Conservation (phyloP, 2,329 filamentous ascomycete species). For the Fusarium sp. region DNA sequence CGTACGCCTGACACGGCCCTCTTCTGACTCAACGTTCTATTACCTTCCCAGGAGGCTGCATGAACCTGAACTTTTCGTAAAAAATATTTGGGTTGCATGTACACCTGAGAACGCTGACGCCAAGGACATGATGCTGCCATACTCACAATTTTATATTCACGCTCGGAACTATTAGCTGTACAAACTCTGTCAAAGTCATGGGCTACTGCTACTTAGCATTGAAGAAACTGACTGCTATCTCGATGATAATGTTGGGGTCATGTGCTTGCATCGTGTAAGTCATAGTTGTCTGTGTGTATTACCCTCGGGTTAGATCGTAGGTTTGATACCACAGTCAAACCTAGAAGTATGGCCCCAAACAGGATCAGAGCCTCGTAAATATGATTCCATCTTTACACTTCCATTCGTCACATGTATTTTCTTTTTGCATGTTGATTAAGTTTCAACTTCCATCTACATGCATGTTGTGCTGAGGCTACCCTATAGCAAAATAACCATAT, state of each 20-base stretch:
- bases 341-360: background rate
- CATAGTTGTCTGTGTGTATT: background rate
- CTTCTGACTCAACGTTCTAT: background rate
- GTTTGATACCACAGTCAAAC: background rate
- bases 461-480: background rate
- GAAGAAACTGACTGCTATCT: background rate
- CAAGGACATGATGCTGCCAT: background rate
- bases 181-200: background rate
- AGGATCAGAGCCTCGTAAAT: background rate
- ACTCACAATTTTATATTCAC: background rate
- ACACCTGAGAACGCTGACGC: background rate
- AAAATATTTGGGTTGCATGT: background rate
- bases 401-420: background rate
- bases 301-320: background rate
- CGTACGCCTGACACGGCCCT: background rate
- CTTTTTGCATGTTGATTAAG: background rate
- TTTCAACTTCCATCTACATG: background rate
- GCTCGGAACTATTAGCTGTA: background rate
- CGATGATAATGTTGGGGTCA: background rate
- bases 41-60: background rate
- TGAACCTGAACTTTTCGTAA: background rate
- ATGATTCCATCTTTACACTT: background rate
- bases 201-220: background rate
- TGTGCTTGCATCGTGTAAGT: background rate
- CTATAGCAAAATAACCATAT: background rate